Evolutionary conservation across 805 yeast genomes (phyloP).

Genomic region (Kluyveromyces starmeri): DNA sequence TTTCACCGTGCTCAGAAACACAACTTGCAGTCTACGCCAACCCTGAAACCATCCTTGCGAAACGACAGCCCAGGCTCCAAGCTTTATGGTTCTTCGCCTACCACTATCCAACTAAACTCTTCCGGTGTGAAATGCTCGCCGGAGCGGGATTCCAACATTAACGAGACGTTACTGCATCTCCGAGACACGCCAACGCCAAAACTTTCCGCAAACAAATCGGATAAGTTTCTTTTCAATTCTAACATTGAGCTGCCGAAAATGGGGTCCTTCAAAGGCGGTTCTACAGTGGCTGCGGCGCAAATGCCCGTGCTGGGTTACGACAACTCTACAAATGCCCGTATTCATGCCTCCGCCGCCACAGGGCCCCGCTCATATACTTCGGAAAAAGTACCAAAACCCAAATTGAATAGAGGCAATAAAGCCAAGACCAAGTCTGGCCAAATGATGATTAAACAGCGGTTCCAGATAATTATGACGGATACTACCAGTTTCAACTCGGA

Average conservation of each 20-base stretch:
- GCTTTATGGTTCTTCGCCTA: slow-evolving; percentile 29
- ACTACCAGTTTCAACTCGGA: slow-evolving; percentile 24
- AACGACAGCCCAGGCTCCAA: slow-evolving; percentile 11
- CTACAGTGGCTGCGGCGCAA: slow-evolving; percentile 9
- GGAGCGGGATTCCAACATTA: slow-evolving; percentile 12
- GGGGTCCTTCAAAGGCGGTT: slow-evolving; percentile 29
- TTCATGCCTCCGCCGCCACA: background rate
- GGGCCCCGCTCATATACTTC: background rate
- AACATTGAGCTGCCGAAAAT: slow-evolving; percentile 27
- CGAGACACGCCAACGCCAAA: slow-evolving; percentile 29
- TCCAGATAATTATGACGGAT: slow-evolving; percentile 29
- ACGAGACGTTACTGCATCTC: slow-evolving; percentile 15
- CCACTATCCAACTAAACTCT: slow-evolving; percentile 29
- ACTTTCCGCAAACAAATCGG: slow-evolving; percentile 4
- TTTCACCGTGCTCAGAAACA: slow-evolving; percentile 28
- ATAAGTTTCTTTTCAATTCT: background rate
- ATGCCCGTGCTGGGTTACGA: background rate
- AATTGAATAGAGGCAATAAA: slow-evolving; percentile 4
- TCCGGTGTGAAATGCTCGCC: slow-evolving; percentile 26
- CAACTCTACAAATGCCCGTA: background rate
- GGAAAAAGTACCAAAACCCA: slow-evolving; percentile 3
- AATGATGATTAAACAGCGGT: slow-evolving; percentile 18
- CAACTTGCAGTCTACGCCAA: slow-evolving; percentile 5
- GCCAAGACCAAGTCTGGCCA: slow-evolving; percentile 2
- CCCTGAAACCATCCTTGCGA: background rate